phyloP scores from a whole-genome alignment of 176 grass and related monocot genomes.

The Poa pratensis region DNA sequence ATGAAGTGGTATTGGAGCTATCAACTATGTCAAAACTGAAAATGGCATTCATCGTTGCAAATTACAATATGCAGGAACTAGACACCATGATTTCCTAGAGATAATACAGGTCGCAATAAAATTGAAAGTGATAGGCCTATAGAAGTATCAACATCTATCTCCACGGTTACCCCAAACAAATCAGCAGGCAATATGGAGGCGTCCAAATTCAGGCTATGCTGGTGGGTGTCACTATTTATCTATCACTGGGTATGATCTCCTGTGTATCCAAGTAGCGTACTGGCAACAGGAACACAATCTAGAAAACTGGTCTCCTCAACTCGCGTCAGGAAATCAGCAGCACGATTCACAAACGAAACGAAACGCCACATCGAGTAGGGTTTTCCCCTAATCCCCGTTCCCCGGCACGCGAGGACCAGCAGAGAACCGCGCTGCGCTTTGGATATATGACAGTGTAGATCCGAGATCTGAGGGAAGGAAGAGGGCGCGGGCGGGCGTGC shows the following conservation, averaged over 20 bases:
- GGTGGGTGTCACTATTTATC: background rate
- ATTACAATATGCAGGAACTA: background rate
- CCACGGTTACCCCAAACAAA: slow-evolving; percentile 3
- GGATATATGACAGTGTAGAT: background rate
- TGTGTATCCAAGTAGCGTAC: background rate
- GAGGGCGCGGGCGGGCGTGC: background rate
- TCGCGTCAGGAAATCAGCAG: background rate
- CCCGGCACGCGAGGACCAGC: background rate
- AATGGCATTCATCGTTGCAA: background rate
- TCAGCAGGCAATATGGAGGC: background rate
- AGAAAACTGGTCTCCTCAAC: background rate
- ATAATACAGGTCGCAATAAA: background rate
- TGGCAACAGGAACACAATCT: background rate
- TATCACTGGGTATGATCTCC: background rate
- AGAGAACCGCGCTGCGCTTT: background rate
- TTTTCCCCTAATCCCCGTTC: slow-evolving; percentile 15
- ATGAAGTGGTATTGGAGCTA: background rate
- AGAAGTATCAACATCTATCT: background rate
- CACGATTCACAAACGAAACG: background rate
- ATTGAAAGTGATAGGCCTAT: background rate
- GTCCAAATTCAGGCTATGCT: background rate
- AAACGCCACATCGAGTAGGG: background rate
- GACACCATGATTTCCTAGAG: background rate
- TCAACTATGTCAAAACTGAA: background rate
- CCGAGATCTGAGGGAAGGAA: slow-evolving; percentile 22